Evolutionary conservation across 2,329 filamentous ascomycete species (phyloP).

Genomic region (Talaromyces sp.): DNA sequence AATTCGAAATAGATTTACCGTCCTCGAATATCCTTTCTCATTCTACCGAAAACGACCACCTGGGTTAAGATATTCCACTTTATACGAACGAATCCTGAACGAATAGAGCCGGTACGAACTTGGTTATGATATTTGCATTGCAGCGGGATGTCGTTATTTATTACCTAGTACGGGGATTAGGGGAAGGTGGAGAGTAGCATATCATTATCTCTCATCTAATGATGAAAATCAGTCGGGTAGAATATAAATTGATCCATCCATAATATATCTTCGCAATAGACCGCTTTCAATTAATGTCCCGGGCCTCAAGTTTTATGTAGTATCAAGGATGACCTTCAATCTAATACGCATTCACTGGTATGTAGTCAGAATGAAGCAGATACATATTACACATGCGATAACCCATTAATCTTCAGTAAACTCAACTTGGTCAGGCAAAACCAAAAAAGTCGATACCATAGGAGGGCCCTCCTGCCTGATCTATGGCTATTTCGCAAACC

Average conservation of each 20-base stretch:
- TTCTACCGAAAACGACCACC: not conserved
- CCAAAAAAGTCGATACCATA: too few relatives aligned
- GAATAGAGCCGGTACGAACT: not conserved
- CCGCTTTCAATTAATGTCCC: not conserved
- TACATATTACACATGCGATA: too few relatives aligned
- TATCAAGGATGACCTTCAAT: not conserved
- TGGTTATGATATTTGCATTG: constrained; percentile 3
- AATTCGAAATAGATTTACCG: not conserved
- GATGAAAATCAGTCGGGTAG: not conserved
- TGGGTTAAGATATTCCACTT: not conserved
- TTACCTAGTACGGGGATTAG: not conserved
- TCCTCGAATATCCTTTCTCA: not conserved
- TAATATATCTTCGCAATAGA: not conserved
- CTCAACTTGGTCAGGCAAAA: too few relatives aligned
- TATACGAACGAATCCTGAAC: not conserved
- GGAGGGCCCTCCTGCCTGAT: too few relatives aligned
- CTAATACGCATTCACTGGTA: too few relatives aligned
- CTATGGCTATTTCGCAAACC: too few relatives aligned
- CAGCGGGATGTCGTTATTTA: not conserved
- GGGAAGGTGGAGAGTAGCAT: not conserved
- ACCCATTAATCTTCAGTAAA: too few relatives aligned
- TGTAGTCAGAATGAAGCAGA: not conserved
- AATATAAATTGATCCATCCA: not conserved
- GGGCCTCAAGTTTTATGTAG: not conserved
- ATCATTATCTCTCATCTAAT: not conserved